Conservation (phyloP, 805 yeast genomes). For the Sporopachydermia lactativora region DNA sequence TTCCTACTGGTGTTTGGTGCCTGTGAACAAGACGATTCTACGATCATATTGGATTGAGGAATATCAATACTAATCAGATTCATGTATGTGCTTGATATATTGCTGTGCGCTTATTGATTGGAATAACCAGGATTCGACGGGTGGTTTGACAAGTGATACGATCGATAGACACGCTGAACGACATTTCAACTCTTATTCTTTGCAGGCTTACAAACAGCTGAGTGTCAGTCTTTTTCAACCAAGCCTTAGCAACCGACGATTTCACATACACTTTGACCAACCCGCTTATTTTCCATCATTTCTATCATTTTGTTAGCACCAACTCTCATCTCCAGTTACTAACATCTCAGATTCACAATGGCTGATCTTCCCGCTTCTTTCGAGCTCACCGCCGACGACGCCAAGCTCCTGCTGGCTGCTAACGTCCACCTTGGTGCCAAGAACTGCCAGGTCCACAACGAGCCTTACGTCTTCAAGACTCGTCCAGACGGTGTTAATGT, state of each 20-base stretch:
- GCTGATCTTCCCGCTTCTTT: constrained; percentile 73
- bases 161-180: too few species aligned
- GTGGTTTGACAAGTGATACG: too few species aligned
- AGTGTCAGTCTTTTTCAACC: background rate
- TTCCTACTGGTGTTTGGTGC: too few species aligned
- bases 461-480: constrained; percentile 92
- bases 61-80: background rate
- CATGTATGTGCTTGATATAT: too few species aligned
- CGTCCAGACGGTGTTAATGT: constrained; percentile 99
- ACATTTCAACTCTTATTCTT: background rate
- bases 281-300: background rate
- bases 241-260: background rate
- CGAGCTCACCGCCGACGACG: constrained; percentile 94
- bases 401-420: constrained; percentile 98
- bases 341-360: constrained; percentile 11
- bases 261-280: background rate
- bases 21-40: too few species aligned
- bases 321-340: background rate
- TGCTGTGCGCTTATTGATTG: too few species aligned
- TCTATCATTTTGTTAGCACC: background rate
- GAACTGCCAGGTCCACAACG: constrained; percentile 98
- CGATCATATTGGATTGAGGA: background rate
- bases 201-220: background rate
- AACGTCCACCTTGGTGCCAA: constrained; percentile 98
- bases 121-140: too few species aligned